A percentile compares a stretch with the other conserved stretches of the same genome.
These are phyloP conservation scores for Emmonsiellopsis sp. DNA, from an alignment of 2,329 filamentous ascomycete genomes.

Conservation along the genomic window DNA sequence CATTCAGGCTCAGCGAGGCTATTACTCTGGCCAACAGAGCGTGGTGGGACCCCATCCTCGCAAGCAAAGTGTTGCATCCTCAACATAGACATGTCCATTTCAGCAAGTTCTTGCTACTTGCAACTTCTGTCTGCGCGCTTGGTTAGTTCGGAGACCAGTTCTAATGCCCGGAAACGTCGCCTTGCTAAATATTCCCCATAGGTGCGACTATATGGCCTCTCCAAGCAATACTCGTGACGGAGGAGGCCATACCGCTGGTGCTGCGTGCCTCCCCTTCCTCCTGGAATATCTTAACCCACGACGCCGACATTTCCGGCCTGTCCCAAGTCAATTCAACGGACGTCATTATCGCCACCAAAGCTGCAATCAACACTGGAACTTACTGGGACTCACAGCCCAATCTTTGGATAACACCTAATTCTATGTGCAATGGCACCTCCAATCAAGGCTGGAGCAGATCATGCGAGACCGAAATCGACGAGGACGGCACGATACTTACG, in stretches of 20 bases:
- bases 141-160: background rate
- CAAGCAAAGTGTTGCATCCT: background rate
- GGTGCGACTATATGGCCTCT: slow-evolving; percentile 5
- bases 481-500: background rate
- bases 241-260: background rate
- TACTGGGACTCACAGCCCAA: slow-evolving; percentile 4
- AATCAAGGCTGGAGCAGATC: background rate
- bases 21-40: slow-evolving; percentile 3
- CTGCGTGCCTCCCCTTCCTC: background rate
- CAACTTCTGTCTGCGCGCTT: background rate
- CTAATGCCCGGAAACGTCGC: background rate
- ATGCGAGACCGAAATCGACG: background rate
- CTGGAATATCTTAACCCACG: background rate
- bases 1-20: background rate
- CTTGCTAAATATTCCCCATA: background rate
- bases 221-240: background rate
- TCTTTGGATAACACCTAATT: background rate
- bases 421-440: slow-evolving; percentile 1
- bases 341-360: background rate
- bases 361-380: background rate
- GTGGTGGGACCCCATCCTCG: slow-evolving; percentile 3
- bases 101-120: slow-evolving; percentile 4
- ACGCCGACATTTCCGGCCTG: slow-evolving; percentile 4
- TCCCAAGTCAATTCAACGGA: slow-evolving; percentile 1
- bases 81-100: background rate